Evolutionary conservation across 805 yeast genomes (phyloP).

Genomic region (Yarrowia sp.): DNA sequence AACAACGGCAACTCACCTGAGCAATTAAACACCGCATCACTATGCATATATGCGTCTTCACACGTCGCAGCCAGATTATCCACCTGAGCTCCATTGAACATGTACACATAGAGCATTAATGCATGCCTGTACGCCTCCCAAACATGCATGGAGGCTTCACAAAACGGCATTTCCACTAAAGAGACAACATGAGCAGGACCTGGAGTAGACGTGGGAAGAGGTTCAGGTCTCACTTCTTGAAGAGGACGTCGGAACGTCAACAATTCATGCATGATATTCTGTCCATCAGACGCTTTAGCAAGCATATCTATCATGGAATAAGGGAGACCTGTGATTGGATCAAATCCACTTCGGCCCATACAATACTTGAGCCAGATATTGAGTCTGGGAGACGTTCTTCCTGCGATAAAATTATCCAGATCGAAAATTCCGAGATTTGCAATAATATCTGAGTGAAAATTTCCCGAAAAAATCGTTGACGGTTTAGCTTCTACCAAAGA

Average conservation of each 20-base stretch:
- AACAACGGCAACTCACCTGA: conserved; percentile 10
- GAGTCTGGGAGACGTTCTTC: conserved; percentile 16
- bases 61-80: background rate
- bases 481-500: conserved; percentile 18
- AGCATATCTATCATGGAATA: conserved; percentile 16
- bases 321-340: conserved; percentile 15
- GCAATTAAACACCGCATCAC: conserved; percentile 22
- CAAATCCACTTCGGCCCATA: conserved; percentile 12
- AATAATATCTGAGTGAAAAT: conserved; percentile 4
- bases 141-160: conserved; percentile 19
- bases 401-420: conserved; percentile 18
- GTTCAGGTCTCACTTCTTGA: background rate
- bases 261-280: conserved; percentile 12
- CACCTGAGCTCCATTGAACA: conserved; percentile 3
- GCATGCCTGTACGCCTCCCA: conserved; percentile 24
- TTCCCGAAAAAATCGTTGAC: conserved; percentile 2
- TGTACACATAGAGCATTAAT: conserved; percentile 13
- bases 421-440: conserved; percentile 20
- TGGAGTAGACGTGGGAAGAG: background rate
- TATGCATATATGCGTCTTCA: conserved; percentile 26
- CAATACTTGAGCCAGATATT: conserved; percentile 26
- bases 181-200: background rate
- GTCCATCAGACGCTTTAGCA: conserved; percentile 8
- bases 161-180: background rate
- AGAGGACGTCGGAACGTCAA: conserved; percentile 5